Evolutionary conservation across 2,329 filamentous ascomycete genomes (phyloP).

Genomic region (Raffaelea deltoideospora): DNA sequence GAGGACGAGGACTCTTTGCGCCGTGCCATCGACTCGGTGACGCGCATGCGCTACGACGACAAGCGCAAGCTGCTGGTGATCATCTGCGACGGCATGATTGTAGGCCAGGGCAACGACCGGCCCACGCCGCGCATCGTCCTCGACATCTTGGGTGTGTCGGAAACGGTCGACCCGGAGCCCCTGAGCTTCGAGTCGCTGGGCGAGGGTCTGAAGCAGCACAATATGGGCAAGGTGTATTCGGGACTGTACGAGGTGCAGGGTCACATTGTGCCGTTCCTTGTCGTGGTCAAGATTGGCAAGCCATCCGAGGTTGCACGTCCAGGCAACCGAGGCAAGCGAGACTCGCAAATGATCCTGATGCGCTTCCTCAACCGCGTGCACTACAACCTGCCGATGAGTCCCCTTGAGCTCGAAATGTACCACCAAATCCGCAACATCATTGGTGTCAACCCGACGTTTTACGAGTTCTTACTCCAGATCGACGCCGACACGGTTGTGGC

Average conservation of each 20-base stretch:
- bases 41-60: constrained; percentile 92
- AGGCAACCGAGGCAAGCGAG: constrained; percentile 97
- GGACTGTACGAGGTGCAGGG: constrained; percentile 95
- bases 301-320: constrained; percentile 89
- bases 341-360: constrained; percentile 98
- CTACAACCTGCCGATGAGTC: constrained; percentile 93
- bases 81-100: constrained; percentile 98
- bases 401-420: constrained; percentile 93
- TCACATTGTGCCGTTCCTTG: constrained; percentile 94
- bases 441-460: constrained; percentile 94
- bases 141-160: constrained; percentile 89
- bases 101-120: constrained; percentile 92
- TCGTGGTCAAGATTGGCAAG: constrained; percentile 95
- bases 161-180: constrained; percentile 86
- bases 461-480: constrained; percentile 92
- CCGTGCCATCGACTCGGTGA: constrained; percentile 90
- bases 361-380: constrained; percentile 98
- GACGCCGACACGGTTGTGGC: constrained; percentile 95
- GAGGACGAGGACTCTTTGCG: constrained; percentile 96
- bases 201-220: constrained; percentile 93
- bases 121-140: constrained; percentile 91
- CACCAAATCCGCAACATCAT: constrained; percentile 99
- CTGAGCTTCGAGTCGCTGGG: constrained; percentile 94
- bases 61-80: constrained; percentile 92
- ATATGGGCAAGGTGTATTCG: constrained; percentile 98